Conservation (phyloP, 805 yeast species). For the Helenozyma baotianmanensis region DNA sequence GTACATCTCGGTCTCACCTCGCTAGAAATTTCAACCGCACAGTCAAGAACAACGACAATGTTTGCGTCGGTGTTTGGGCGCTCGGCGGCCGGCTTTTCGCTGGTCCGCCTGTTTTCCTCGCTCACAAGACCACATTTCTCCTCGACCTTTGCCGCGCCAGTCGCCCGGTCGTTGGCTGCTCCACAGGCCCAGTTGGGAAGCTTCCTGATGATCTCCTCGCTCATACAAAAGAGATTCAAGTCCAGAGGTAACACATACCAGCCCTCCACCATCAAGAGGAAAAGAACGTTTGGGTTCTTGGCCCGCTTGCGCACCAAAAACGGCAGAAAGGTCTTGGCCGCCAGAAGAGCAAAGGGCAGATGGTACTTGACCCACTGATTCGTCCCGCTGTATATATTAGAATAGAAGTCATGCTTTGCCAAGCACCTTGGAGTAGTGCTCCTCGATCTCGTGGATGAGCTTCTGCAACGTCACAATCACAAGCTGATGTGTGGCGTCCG, state of each 20-base stretch:
- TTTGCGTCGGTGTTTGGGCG: no score
- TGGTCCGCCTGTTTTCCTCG: no score
- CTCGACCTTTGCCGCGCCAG: no score
- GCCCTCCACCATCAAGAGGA: conserved; percentile 86
- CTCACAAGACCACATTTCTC: no score
- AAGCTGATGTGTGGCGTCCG: conserved; percentile 79
- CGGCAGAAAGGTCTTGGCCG: conserved; percentile 73
- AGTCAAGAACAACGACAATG: no score
- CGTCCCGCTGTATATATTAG: not conserved
- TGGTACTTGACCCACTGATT: conserved; percentile 81
- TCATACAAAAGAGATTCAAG: conserved; percentile 65
- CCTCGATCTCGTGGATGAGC: conserved; percentile 64
- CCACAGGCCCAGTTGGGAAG: no score
- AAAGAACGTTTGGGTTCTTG: conserved; percentile 84
- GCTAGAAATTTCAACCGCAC: no score
- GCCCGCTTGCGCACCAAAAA: conserved; percentile 70
- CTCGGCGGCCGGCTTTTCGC: no score
- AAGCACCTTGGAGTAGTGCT: conserved; percentile 45
- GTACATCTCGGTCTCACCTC: conserved; percentile 2
- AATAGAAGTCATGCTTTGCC: conserved; percentile 32
- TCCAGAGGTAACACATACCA: conserved; percentile 93
- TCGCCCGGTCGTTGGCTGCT: no score
- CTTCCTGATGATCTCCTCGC: conserved; percentile 27
- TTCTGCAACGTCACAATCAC: conserved; percentile 71
- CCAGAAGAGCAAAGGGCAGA: conserved; percentile 85